Base-by-base conservation (phyloP, 805 yeast genomes). In the Spencermartinsiella europaea region DNA sequence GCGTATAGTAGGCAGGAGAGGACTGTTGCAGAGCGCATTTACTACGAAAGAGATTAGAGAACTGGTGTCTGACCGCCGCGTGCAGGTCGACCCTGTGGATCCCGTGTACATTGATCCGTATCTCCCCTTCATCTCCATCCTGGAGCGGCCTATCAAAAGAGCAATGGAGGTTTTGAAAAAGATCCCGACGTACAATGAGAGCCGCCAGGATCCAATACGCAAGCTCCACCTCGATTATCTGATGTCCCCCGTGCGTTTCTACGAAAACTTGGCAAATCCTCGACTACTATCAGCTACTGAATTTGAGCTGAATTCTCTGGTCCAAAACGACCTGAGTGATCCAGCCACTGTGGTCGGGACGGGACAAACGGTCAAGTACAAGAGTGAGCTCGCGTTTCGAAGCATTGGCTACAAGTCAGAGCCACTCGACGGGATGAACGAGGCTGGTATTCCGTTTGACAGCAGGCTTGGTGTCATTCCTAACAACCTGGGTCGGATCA, bases 41-140 rank as follows among this genome's bases (percentile, higher is more conserved):
- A 84, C 97, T 2, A 91, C 86, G 55, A 91, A 89, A 61, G 99
- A 93, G 64, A 73, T 91, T 20, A 74, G 97, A 60, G 98, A 93
- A 60, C 67, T 91, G 33, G 69, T 90, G 59, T 64, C 88, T 46
- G 67, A 68, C 34, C 80, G 80, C 0, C 70, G 71, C 15, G 65
- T 61, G 10, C 16, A 16, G 5, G 76, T 83, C 46, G 60, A 64
- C 8, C 80, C 80, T 2, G 60, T 70, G 39, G 73, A 75, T 5
- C 70, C 70, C 0, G 66, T 68, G n/a, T 55, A 64, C 17, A 40
- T 62, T 22, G 49, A 50, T 20, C 57, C 48, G 35, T 72, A 39
- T 58, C 21, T 37, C 12, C 59, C 39, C 56, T 69, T 34, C 60
- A 61, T 28, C 48, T 59, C 17, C 40, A 49, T 37, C 8, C 60